Evolutionary conservation across 2,329 filamentous ascomycete genomes (phyloP).

Genomic region (Fusarium luffae): DNA sequence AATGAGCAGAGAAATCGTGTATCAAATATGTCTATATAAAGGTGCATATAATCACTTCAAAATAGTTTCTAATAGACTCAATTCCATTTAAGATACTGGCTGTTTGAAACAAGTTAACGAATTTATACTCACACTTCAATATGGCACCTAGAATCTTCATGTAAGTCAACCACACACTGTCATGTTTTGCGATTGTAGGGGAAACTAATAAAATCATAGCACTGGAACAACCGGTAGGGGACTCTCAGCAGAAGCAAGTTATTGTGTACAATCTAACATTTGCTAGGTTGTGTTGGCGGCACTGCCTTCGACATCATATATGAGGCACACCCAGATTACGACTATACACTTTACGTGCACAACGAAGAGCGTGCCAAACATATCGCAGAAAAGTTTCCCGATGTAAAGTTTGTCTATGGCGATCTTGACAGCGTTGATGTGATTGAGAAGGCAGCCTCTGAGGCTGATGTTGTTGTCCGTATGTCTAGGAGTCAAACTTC

Average conservation of each 20-base stretch:
- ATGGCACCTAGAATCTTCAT: slow-evolving; percentile 58
- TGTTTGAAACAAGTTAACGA: background rate
- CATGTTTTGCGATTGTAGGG: background rate
- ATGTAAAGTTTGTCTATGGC: slow-evolving; percentile 61
- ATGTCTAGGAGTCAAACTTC: slow-evolving; percentile 3
- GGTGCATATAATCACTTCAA: background rate
- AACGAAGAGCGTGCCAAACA: slow-evolving; percentile 57
- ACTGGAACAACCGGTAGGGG: slow-evolving; percentile 58
- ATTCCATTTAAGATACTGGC: fast-evolving
- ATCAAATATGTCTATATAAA: background rate
- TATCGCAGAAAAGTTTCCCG: slow-evolving; percentile 59
- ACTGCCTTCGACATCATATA: slow-evolving; percentile 58
- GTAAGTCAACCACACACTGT: slow-evolving; percentile 44
- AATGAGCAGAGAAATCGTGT: background rate
- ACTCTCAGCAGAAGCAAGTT: fast-evolving
- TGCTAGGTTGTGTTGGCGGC: slow-evolving; percentile 63
- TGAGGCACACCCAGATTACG: slow-evolving; percentile 59
- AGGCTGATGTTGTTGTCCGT: slow-evolving; percentile 64
- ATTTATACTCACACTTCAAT: background rate
- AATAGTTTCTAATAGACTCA: background rate
- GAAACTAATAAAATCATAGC: slow-evolving; percentile 38
- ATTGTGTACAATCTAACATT: background rate
- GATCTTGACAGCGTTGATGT: slow-evolving; percentile 57
- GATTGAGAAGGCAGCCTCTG: slow-evolving; percentile 62
- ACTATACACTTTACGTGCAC: slow-evolving; percentile 60